Base-by-base conservation (phyloP, 78 protist genomes). In the Carpediemonas membranifera region DNA sequence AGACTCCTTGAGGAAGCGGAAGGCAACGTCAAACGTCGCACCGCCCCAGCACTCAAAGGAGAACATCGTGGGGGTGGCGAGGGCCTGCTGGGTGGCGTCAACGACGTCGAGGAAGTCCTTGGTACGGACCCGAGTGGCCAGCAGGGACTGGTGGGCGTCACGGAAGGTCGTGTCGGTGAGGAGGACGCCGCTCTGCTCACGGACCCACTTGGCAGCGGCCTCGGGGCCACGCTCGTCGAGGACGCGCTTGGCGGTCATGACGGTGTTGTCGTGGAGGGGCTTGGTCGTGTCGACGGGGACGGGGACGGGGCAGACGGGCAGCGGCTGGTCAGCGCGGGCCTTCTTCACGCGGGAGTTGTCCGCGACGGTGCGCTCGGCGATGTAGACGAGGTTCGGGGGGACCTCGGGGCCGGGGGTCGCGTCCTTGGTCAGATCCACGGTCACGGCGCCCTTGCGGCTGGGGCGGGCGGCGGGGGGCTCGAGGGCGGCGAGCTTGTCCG, bases 1-100 rank as follows among this genome's bases (percentile, higher is more conserved):
- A 67, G 78, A 65, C 73, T 86, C 90, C 54, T 52, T 55, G 21
- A 89, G 78, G 81, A 89, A 89, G 43, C 86, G 77, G 47, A 9
- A 9, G 47, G 82, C 39, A 9, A 89, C 94, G 61, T 89, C 94
- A 76, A 78, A 89, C 35, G 94, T 89, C 50, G 94, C 94, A 37
- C 94, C 94, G 13, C 94, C 94, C 89, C 89, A 89, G 65, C 13
- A 51, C 76, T 86, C 87, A 31, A 83, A 52, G 34, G 68, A 41
- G 68, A 19, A 67, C 47, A 41, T 5, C 7, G 34, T 18, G 21
- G 52, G 52, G n/a, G 34, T 3, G 66, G 47, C 47, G 9, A 9
- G 9, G 47, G 9, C 47, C 47, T 41, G 47, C 21, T 5, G 47
- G 47, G 5, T 9, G 9, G 47, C 21, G n/a, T n/a, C n/a, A n/a